Evolutionary conservation across 257 asterid species (phyloP), one percentile per base, ranked within the genome.

Genomic region (Scutellaria galericulata): DNA sequence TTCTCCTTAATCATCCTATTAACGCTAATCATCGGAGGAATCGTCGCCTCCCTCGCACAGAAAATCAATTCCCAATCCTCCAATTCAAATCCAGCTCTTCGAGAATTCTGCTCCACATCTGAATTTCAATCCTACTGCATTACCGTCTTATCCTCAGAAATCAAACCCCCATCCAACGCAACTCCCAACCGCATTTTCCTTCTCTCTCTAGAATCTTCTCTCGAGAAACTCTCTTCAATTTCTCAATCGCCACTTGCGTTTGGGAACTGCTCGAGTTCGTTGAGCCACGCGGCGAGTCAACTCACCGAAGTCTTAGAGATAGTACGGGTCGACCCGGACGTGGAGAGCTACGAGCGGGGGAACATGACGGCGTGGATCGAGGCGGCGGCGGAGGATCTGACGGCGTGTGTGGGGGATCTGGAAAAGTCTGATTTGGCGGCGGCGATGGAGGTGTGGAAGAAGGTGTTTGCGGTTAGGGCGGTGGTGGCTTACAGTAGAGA

Each of bases 1-100:
- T 82, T 82, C 81, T 66, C 83, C 69, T 63, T 67, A 67, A 82
- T 78, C 77, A 57, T 78, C 64, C 3, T 70, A 8, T 20, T 82
- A 66, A 71, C 83, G 2, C 63, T 82, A 71, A 75, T 82, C 67
- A 75, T 75, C 24, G 83, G 81, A 14, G 75, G 64, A 20, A 50
- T 46, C 7, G 68, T 82, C 66, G 15, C 59, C 53, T 78, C 59
- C 58, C 63, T 56, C 50, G 13, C 72, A 0, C 75, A 35, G 64
- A 44, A 72, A 15, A 12, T 48, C 77, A 62, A 71, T 27, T 18
- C 76, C 55, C 9, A 64, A 51, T 48, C 76, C 1, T 13, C 10
- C 47, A 7, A 24, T 11, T 64, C 75, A 4, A 56, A 14, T 48
- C 74, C 48, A 69, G 77, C 81, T 2, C 31, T 82, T 15, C 61